These are phyloP conservation scores for Arctium lappa DNA, from an alignment of 129 eudicot genomes.

Conservation along the genomic window DNA sequence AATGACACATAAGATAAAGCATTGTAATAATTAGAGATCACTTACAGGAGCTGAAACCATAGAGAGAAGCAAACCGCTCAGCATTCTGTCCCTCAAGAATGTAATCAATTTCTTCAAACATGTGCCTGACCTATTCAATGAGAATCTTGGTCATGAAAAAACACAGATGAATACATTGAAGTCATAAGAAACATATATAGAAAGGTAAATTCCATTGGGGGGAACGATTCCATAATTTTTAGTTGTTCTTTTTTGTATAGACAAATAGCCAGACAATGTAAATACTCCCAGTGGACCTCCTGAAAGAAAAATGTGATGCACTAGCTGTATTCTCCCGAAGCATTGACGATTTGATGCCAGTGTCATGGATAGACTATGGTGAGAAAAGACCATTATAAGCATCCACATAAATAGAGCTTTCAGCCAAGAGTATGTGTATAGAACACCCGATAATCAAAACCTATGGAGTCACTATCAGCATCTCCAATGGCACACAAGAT, in stretches of 20 bases:
- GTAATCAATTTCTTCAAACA: conserved; percentile 99
- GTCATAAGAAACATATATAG: background rate
- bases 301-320: background rate
- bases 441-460: too few species aligned
- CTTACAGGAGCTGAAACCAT: conserved; percentile 64
- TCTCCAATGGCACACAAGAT: too few species aligned
- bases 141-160: conserved; percentile 31
- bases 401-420: background rate
- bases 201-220: background rate
- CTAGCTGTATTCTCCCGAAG: background rate
- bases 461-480: too few species aligned
- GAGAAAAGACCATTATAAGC: background rate
- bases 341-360: background rate
- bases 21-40: conserved; percentile 12
- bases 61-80: conserved; percentile 83
- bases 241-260: background rate
- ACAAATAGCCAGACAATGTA: background rate
- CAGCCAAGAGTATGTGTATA: too few species aligned
- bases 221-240: background rate
- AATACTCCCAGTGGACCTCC: background rate
- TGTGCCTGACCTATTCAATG: conserved; percentile 88
- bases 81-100: conserved; percentile 93
- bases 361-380: background rate
- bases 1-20: background rate
- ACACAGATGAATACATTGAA: background rate